Evolutionary conservation across 371 early-diverging fungal species (phyloP).

Genomic region (Parasitella parasitica): DNA sequence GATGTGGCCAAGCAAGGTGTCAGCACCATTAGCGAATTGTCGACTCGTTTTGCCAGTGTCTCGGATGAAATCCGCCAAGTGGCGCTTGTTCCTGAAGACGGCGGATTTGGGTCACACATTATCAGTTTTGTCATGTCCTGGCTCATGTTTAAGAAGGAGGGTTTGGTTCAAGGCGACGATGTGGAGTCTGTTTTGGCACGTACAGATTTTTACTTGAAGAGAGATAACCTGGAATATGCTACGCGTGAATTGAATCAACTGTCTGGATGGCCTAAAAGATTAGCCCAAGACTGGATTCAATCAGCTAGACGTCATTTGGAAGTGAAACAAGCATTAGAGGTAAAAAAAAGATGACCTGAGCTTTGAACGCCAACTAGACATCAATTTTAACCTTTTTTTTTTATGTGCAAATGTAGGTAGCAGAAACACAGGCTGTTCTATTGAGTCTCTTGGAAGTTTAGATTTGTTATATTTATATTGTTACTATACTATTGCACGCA

Average conservation of each 20-base stretch:
- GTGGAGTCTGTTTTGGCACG: conserved; percentile 83
- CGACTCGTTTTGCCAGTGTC: conserved; percentile 66
- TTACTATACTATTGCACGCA: background rate
- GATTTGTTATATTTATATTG: conserved; percentile 3
- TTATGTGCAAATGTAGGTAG: conserved; percentile 36
- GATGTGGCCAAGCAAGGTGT: conserved; percentile 59
- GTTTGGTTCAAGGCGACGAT: conserved; percentile 81
- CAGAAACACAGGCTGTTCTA: conserved; percentile 63
- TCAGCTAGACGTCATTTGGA: conserved; percentile 79
- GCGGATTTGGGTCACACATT: conserved; percentile 77
- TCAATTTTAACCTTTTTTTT: background rate
- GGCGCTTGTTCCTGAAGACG: conserved; percentile 82
- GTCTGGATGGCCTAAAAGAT: conserved; percentile 82
- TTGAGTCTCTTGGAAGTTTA: conserved; percentile 54
- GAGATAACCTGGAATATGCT: conserved; percentile 79
- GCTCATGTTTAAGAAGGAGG: conserved; percentile 80
- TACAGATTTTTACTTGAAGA: conserved; percentile 67
- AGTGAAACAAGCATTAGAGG: conserved; percentile 82
- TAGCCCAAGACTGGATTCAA: conserved; percentile 85
- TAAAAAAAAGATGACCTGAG: conserved; percentile 16
- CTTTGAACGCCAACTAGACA: background rate
- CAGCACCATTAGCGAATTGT: conserved; percentile 66
- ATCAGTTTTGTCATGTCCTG: conserved; percentile 68
- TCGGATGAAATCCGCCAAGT: conserved; percentile 68
- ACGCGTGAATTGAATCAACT: conserved; percentile 89